These are phyloP conservation scores for Cercospora canescens DNA, from an alignment of 2,329 filamentous ascomycete genomes.

Conservation along the genomic window DNA sequence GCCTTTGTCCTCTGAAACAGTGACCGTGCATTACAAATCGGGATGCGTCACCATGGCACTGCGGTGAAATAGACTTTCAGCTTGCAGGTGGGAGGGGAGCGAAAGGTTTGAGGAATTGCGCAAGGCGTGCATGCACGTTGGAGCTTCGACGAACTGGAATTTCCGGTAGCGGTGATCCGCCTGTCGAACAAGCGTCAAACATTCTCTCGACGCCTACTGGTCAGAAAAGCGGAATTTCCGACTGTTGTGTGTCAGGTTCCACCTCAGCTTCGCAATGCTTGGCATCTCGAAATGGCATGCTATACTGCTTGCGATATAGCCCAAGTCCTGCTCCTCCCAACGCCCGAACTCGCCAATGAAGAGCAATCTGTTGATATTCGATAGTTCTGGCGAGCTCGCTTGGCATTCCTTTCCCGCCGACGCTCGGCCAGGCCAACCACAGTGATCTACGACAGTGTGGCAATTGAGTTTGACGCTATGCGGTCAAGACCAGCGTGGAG, in stretches of 20 bases:
- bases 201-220: neutral
- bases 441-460: neutral
- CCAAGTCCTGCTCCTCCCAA: neutral
- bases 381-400: neutral
- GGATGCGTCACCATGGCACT: constrained; percentile 6
- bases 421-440: neutral
- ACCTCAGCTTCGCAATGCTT: neutral
- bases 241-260: neutral
- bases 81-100: constrained; percentile 4
- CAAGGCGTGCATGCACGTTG: constrained; percentile 13
- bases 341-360: neutral
- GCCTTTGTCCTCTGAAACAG: neutral
- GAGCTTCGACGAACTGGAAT: constrained; percentile 7
- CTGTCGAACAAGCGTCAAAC: neutral
- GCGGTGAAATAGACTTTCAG: constrained; percentile 15
- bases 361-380: neutral
- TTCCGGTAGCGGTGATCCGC: constrained; percentile 5
- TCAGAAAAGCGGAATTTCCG: neutral
- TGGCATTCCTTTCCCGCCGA: neutral
- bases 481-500: neutral
- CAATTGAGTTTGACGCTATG: neutral
- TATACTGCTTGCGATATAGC: neutral
- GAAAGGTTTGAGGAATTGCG: constrained; percentile 15
- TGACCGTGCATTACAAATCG: neutral
- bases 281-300: neutral